Evolutionary conservation across 495 filamentous ascomycete species (phyloP).

Genomic region (Tuber magnatum): DNA sequence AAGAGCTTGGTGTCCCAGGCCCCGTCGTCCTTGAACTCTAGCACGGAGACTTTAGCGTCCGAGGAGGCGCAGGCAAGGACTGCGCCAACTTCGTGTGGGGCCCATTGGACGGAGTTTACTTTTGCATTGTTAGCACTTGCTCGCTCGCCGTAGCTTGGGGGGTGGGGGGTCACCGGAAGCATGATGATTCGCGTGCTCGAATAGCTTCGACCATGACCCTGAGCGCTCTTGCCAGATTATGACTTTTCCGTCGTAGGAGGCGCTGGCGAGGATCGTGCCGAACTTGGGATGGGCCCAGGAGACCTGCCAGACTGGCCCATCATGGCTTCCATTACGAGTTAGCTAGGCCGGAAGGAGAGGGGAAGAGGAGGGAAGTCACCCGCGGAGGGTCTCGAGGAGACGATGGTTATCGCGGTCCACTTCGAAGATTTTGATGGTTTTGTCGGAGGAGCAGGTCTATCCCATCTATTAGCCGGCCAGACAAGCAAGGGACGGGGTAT

Average conservation of each 20-base stretch:
- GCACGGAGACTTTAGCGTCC: slow-evolving; percentile 84
- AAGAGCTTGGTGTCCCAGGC: slow-evolving; percentile 79
- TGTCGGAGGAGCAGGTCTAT: slow-evolving; percentile 86
- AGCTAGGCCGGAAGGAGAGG: slow-evolving; percentile 4
- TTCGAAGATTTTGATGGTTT: slow-evolving; percentile 98
- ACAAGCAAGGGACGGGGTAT: background rate
- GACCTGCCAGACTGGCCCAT: slow-evolving; percentile 92
- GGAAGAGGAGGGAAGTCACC: slow-evolving; percentile 52
- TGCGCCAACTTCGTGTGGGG: slow-evolving; percentile 92
- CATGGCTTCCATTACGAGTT: slow-evolving; percentile 56
- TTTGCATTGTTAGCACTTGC: slow-evolving; percentile 15
- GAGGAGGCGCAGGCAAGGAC: slow-evolving; percentile 88
- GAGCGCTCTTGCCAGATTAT: slow-evolving; percentile 88
- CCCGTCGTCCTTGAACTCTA: slow-evolving; percentile 91
- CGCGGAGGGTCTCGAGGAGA: slow-evolving; percentile 85
- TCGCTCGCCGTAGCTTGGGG: background rate
- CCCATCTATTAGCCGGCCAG: background rate
- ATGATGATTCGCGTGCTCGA: slow-evolving; percentile 39
- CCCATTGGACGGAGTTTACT: slow-evolving; percentile 94
- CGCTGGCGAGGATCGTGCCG: slow-evolving; percentile 91
- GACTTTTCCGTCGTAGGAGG: slow-evolving; percentile 93
- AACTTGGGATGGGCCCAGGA: slow-evolving; percentile 98
- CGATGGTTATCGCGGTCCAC: slow-evolving; percentile 90
- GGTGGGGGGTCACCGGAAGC: slow-evolving; percentile 33
- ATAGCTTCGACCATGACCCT: slow-evolving; percentile 35